These are phyloP conservation scores for Boeremia exigua DNA, from an alignment of 2,329 filamentous ascomycete species.

Conservation along the genomic window DNA sequence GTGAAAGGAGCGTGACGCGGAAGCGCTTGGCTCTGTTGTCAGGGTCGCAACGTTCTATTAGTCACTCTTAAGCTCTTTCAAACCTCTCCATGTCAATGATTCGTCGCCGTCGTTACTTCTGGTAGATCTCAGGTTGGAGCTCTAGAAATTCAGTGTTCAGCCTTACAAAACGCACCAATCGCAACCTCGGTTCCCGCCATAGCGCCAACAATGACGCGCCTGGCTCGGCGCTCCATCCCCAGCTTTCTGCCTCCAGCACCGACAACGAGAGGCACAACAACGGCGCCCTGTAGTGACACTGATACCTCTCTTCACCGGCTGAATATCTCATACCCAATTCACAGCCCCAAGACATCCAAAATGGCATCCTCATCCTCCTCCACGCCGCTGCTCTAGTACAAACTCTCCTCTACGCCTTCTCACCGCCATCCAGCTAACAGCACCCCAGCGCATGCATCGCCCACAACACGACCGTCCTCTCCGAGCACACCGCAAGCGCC, in stretches of 20 bases:
- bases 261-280: conserved; percentile 9
- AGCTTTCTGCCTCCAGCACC: conserved; percentile 27
- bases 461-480: conserved; percentile 88
- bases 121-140: neutral
- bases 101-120: neutral
- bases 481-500: conserved; percentile 88
- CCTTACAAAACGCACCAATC: conserved; percentile 10
- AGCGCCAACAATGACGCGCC: conserved; percentile 33
- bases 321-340: conserved; percentile 6
- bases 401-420: conserved; percentile 7
- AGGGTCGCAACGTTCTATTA: neutral
- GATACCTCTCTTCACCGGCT: neutral
- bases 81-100: neutral
- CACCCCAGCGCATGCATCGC: conserved; percentile 83
- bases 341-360: conserved; percentile 11
- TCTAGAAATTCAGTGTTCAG: conserved; percentile 13
- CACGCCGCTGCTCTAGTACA: conserved; percentile 50
- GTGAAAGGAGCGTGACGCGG: neutral
- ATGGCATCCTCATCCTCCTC: conserved; percentile 50
- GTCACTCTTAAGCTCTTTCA: neutral
- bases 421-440: conserved; percentile 20
- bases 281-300: neutral
- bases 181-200: conserved; percentile 8
- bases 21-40: neutral
- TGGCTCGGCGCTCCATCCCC: conserved; percentile 30